Evolutionary conservation across 345 rosid genomes (phyloP).

Genomic region (Rhodamnia argentea): DNA sequence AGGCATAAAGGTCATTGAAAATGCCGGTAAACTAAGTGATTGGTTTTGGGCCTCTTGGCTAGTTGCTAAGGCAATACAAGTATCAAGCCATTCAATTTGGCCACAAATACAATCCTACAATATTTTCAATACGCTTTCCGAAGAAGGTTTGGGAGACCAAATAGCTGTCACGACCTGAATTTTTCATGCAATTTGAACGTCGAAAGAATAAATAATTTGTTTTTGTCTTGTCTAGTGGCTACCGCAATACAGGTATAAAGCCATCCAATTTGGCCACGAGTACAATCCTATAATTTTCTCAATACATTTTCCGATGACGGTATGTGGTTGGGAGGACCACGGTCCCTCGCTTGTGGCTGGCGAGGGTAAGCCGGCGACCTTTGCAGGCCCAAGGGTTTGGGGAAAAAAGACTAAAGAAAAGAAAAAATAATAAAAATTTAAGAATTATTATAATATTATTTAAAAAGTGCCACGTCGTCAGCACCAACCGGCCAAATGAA

Average conservation of each 20-base stretch:
- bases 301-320: neutral
- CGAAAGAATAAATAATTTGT: neutral
- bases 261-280: neutral
- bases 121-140: neutral
- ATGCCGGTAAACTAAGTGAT: neutral
- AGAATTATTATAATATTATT: no score
- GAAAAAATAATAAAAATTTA: no score
- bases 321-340: no score
- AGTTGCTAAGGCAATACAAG: neutral
- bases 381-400: no score
- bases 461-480: no score
- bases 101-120: neutral
- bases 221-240: neutral
- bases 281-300: neutral
- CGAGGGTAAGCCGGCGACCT: no score
- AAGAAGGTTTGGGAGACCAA: neutral
- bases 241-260: neutral
- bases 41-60: neutral
- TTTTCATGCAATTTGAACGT: neutral
- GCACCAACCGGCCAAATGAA: no score
- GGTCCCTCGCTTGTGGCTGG: no score
- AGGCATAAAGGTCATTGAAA: neutral
- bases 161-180: neutral
- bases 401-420: no score
- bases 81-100: neutral